phyloP scores from a whole-genome alignment of 331 rosid genomes.

The Quercus tomentella region DNA sequence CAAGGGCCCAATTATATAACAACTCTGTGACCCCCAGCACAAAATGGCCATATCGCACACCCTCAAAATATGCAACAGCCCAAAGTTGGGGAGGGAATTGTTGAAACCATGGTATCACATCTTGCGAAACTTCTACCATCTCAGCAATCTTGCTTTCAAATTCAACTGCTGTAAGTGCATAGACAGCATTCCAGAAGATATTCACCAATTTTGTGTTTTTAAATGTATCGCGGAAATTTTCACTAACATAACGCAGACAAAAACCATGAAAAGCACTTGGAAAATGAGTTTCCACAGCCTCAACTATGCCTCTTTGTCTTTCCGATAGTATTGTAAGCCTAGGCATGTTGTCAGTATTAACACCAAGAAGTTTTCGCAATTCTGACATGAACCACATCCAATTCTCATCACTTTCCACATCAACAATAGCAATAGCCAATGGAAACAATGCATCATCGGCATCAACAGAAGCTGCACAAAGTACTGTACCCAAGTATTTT shows the following conservation, averaged over 20 bases:
- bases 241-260: conserved; percentile 83
- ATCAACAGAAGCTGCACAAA: conserved; percentile 92
- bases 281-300: conserved; percentile 93
- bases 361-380: conserved; percentile 89
- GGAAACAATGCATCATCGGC: conserved; percentile 91
- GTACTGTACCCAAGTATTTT: conserved; percentile 74
- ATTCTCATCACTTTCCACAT: conserved; percentile 82
- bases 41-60: conserved; percentile 92
- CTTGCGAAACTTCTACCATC: conserved; percentile 89
- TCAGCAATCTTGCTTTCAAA: conserved; percentile 85
- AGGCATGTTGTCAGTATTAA: conserved; percentile 95
- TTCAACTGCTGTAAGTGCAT: conserved; percentile 90
- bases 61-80: conserved; percentile 96
- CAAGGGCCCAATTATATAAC: conserved; percentile 94
- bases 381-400: conserved; percentile 99
- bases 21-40: conserved; percentile 83
- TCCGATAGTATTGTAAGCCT: conserved; percentile 88
- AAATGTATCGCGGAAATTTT: conserved; percentile 87
- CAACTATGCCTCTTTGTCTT: conserved; percentile 76
- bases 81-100: conserved; percentile 89
- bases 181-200: conserved; percentile 97
- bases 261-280: conserved; percentile 93
- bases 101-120: conserved; percentile 77
- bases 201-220: conserved; percentile 93
- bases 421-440: conserved; percentile 87